Conservation (phyloP, 208 protist species). For the Crithidia brevicula region DNA sequence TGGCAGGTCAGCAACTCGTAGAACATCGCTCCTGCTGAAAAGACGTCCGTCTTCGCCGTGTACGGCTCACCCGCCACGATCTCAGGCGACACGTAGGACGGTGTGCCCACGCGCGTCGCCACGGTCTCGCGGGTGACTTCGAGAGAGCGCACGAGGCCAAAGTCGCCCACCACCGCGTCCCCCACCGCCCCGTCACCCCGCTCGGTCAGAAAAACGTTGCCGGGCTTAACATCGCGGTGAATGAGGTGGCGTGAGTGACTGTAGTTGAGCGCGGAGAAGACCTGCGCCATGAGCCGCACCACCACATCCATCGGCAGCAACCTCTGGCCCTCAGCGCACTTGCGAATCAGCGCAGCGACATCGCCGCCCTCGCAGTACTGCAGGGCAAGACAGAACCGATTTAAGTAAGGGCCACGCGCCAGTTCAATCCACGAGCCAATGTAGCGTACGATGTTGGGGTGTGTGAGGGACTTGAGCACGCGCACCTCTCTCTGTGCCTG, state of each 20-base stretch:
- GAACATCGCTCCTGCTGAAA: conserved; percentile 88
- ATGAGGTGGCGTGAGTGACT: conserved; percentile 82
- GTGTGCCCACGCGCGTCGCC: conserved; percentile 85
- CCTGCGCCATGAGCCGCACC: conserved; percentile 77
- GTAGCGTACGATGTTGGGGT: conserved; percentile 81
- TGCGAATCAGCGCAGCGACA: conserved; percentile 67
- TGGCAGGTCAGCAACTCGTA: conserved; percentile 84
- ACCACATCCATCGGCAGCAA: conserved; percentile 53
- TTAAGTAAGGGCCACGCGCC: conserved; percentile 38
- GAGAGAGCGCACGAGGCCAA: conserved; percentile 84
- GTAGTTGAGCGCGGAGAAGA: conserved; percentile 89
- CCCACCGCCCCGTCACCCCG: conserved; percentile 15
- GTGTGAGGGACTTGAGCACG: conserved; percentile 54
- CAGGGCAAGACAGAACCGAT: conserved; percentile 86
- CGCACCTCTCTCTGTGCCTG: conserved; percentile 59
- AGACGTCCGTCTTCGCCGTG: conserved; percentile 94
- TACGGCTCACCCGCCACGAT: conserved; percentile 90
- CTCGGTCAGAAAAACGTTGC: conserved; percentile 80
- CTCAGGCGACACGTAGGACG: conserved; percentile 94
- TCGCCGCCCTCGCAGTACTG: conserved; percentile 84
- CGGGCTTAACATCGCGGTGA: conserved; percentile 93
- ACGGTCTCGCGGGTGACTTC: conserved; percentile 64
- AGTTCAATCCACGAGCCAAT: conserved; percentile 80
- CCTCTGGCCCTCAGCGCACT: conserved; percentile 20
- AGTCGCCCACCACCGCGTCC: conserved; percentile 84